Evolutionary conservation across 306 rosid genomes (phyloP).

Genomic region (Styphnolobium japonicum): DNA sequence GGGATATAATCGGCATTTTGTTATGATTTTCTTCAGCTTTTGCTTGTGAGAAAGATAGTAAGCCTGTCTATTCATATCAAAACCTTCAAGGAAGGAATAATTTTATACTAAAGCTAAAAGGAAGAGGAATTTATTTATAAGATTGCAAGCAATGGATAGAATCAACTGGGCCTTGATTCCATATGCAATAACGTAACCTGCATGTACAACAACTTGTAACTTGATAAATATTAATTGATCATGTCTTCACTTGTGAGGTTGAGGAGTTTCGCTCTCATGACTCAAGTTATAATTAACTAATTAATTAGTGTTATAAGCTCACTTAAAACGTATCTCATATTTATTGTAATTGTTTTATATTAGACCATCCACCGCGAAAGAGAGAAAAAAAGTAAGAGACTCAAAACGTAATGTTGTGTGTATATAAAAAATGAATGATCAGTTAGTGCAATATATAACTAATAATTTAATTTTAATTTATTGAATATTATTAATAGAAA

Average conservation of each 20-base stretch:
- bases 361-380: no score
- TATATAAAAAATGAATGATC: background rate
- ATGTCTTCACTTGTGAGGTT: background rate
- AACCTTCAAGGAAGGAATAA: constrained; percentile 34
- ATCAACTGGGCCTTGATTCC: background rate
- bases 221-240: background rate
- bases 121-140: constrained; percentile 7
- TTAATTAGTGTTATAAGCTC: no score
- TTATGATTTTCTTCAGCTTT: constrained; percentile 23
- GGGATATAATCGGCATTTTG: background rate
- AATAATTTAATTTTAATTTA: background rate
- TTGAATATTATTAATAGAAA: no score
- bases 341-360: no score
- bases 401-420: background rate
- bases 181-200: background rate
- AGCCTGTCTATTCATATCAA: background rate
- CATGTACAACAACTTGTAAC: background rate
- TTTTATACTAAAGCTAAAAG: constrained; percentile 21
- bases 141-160: background rate
- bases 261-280: background rate
- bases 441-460: background rate
- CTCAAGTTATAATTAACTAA: background rate
- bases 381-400: background rate
- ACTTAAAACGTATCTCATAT: no score
- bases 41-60: constrained; percentile 26